Percentiles rank a stretch among this genome's conserved stretches.
Evolutionary conservation across 345 rosid genomes (phyloP).

Genomic region (Hypericum perforatum): DNA sequence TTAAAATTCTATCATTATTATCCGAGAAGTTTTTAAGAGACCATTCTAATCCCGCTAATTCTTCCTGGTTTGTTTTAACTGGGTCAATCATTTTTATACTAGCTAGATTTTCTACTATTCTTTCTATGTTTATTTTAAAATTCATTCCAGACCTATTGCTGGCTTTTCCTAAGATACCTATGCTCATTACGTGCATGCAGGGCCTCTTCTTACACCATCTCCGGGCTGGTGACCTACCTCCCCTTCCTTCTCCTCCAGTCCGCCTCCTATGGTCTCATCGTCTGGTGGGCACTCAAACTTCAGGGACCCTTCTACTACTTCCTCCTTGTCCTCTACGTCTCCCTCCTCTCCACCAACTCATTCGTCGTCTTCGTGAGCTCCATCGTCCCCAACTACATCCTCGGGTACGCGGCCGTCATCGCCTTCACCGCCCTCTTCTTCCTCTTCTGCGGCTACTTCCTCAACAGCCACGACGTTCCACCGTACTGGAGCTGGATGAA

Average conservation of each 20-base stretch:
- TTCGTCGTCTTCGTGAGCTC: conserved; percentile 67
- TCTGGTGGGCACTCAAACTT: conserved; percentile 42
- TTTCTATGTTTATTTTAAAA: too few species aligned
- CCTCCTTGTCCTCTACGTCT: conserved; percentile 42
- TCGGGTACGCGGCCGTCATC: conserved; percentile 57
- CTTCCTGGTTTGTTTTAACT: too few species aligned
- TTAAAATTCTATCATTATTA: too few species aligned
- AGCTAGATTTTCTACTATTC: too few species aligned
- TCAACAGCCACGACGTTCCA: conserved; percentile 44
- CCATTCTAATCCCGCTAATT: too few species aligned
- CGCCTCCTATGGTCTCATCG: conserved; percentile 41
- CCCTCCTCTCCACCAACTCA: conserved; percentile 61
- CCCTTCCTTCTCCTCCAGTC: conserved; percentile 53
- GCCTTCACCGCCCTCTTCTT: conserved; percentile 62
- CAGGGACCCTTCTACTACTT: conserved; percentile 42
- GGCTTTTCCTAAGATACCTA: too few species aligned
- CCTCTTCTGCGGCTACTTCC: conserved; percentile 61
- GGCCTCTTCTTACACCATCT: conserved; percentile 57
- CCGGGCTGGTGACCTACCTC: conserved; percentile 51
- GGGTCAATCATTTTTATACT: too few species aligned
- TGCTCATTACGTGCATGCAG: conserved; percentile 10
- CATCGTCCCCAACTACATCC: conserved; percentile 51
- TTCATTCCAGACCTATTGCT: too few species aligned
- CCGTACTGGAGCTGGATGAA: conserved; percentile 57
- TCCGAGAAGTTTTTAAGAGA: too few species aligned